These are phyloP conservation scores for Parmelia sp. DNA, from an alignment of 495 filamentous ascomycete species.

Conservation along the genomic window DNA sequence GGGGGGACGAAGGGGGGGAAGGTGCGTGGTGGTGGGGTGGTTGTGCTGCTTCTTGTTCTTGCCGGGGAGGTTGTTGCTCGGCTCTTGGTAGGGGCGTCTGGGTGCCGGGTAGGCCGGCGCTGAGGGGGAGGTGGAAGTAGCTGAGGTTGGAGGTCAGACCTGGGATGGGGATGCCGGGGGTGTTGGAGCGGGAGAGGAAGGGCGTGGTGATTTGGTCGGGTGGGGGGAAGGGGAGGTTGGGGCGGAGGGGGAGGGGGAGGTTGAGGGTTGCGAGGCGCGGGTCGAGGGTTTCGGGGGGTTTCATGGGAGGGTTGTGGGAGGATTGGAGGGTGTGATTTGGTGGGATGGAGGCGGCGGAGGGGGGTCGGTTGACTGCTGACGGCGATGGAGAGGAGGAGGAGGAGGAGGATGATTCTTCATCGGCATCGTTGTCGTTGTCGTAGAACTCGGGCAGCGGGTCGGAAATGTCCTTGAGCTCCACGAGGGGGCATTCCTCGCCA, in stretches of 20 bases:
- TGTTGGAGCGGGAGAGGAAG: constrained; percentile 39
- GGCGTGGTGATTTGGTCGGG: constrained; percentile 32
- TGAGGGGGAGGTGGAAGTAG: constrained; percentile 84
- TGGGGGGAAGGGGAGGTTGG: constrained; percentile 27
- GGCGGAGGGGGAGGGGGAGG: background rate
- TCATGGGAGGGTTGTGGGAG: background rate
- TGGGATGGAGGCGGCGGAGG: no score
- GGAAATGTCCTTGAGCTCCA: constrained; percentile 93
- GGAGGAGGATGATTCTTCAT: constrained; percentile 31
- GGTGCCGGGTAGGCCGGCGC: constrained; percentile 68
- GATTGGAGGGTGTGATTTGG: background rate
- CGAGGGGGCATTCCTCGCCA: constrained; percentile 68
- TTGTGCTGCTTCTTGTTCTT: no score
- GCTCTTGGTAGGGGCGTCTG: constrained; percentile 73
- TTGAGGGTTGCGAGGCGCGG: background rate
- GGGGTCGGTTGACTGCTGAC: no score
- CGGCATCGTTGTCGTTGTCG: constrained; percentile 62
- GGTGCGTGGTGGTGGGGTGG: no score
- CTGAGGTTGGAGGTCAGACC: constrained; percentile 79
- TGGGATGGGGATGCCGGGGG: constrained; percentile 54
- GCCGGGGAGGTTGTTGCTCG: no score
- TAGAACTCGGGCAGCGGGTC: constrained; percentile 96
- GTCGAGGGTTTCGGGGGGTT: background rate
- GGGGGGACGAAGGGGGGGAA: no score
- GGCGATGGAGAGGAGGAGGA: no score